phyloP scores from a whole-genome alignment of 2,329 filamentous ascomycete genomes.

The Trichoderma asperellum region DNA sequence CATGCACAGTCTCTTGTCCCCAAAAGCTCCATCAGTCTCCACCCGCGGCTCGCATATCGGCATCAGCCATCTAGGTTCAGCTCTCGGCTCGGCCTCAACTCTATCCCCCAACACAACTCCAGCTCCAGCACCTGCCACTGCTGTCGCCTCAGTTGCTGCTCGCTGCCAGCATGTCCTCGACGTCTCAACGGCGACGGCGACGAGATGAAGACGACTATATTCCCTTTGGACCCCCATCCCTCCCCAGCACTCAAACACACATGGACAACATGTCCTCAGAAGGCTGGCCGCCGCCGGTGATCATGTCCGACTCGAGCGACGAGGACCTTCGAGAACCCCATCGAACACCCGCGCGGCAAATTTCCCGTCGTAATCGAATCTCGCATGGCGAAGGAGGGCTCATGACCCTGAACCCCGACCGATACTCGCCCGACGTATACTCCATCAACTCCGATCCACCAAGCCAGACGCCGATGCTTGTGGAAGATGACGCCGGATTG shows the following conservation, averaged over 20 bases:
- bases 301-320: slow-evolving; percentile 26
- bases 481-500: slow-evolving; percentile 4
- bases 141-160: neutral
- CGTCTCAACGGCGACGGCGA: slow-evolving; percentile 19
- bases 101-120: neutral
- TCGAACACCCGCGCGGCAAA: slow-evolving; percentile 3
- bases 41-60: neutral
- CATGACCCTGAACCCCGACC: neutral
- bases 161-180: slow-evolving; percentile 22
- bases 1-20: neutral
- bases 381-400: neutral
- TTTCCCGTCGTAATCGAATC: slow-evolving; percentile 1
- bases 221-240: slow-evolving; percentile 24
- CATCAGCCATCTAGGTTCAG: neutral
- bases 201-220: slow-evolving; percentile 26
- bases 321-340: neutral
- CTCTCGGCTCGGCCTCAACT: neutral
- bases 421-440: slow-evolving; percentile 22
- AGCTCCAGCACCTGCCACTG: neutral
- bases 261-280: slow-evolving; percentile 23
- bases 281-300: slow-evolving; percentile 15
- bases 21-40: neutral
- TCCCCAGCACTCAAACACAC: slow-evolving; percentile 16
- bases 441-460: slow-evolving; percentile 13
- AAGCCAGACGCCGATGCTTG: slow-evolving; percentile 20